These are phyloP conservation scores for Sporodiniella umbellata DNA, from an alignment of 371 early-diverging fungal species.

Conservation along the genomic window DNA sequence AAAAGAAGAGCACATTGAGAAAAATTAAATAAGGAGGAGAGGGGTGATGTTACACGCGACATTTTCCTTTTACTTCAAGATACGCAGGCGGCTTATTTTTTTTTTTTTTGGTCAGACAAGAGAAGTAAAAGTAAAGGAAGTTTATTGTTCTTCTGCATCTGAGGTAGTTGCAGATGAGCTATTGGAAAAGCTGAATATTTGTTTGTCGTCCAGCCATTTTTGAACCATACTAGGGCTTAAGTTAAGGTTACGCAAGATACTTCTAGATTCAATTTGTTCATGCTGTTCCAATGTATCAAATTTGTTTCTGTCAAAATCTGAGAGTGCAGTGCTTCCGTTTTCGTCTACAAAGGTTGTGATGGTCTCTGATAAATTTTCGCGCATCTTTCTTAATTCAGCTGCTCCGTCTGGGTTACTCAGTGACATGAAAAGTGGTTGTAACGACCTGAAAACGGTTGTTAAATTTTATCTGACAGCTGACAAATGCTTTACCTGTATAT, in stretches of 20 bases:
- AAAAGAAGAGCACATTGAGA: too few species aligned
- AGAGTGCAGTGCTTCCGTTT: constrained; percentile 26
- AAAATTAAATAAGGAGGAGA: too few species aligned
- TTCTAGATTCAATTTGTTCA: constrained; percentile 3
- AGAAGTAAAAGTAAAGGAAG: neutral
- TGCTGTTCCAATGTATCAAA: constrained; percentile 16
- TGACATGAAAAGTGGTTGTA: constrained; percentile 22
- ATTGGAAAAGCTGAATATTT: constrained; percentile 7
- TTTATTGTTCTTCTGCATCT: constrained; percentile 2
- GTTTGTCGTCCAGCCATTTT: constrained; percentile 7
- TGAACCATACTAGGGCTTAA: neutral
- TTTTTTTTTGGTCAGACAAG: neutral
- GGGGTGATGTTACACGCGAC: too few species aligned
- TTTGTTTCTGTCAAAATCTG: constrained; percentile 30
- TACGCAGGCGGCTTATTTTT: too few species aligned
- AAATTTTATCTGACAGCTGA: too few species aligned
- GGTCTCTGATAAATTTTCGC: constrained; percentile 25
- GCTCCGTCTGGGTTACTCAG: constrained; percentile 21
- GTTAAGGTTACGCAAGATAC: neutral
- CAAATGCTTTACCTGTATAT: constrained; percentile 35
- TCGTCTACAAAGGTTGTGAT: constrained; percentile 33
- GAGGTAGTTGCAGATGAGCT: neutral
- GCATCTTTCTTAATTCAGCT: constrained; percentile 18
- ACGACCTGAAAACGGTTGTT: neutral
- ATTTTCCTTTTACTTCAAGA: too few species aligned